phyloP scores from a whole-genome alignment of 1,284 basidiomycete species.

The Naganishia sp. region DNA sequence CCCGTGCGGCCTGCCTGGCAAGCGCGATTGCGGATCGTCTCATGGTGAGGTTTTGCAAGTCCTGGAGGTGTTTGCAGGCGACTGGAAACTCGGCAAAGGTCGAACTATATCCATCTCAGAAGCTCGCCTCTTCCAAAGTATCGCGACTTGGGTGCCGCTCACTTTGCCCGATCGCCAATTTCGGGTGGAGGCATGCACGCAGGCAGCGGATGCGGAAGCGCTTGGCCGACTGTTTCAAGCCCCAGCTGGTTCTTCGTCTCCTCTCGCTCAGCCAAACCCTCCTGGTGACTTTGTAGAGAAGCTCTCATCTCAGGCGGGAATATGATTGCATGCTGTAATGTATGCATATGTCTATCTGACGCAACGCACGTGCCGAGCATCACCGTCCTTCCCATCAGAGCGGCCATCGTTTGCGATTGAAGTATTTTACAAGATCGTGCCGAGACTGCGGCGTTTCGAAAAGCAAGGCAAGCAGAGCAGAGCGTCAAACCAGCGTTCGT shows the following conservation, averaged over 20 bases:
- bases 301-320: neutral
- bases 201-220: neutral
- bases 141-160: conserved; percentile 4
- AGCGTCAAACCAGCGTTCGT: conserved; percentile 19
- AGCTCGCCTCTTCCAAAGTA: neutral
- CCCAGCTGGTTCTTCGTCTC: neutral
- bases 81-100: neutral
- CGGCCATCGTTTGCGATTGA: too few relatives aligned
- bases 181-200: conserved; percentile 1
- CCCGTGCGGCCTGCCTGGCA: conserved; percentile 5
- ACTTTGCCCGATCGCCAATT: conserved; percentile 19
- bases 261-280: neutral
- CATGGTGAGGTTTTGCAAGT: neutral
- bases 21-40: conserved; percentile 22
- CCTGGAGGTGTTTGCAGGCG: too few relatives aligned
- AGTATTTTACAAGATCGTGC: conserved; percentile 25
- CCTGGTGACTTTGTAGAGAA: neutral
- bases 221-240: neutral
- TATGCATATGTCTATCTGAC: too few relatives aligned
- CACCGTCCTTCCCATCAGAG: too few relatives aligned
- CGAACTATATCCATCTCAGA: too few relatives aligned
- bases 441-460: conserved; percentile 12
- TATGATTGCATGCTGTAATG: too few relatives aligned
- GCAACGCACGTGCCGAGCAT: too few relatives aligned
- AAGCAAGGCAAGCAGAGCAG: conserved; percentile 11